Evolutionary conservation across 2,329 filamentous ascomycete species (phyloP).

Genomic region (Aschersonia sp.): DNA sequence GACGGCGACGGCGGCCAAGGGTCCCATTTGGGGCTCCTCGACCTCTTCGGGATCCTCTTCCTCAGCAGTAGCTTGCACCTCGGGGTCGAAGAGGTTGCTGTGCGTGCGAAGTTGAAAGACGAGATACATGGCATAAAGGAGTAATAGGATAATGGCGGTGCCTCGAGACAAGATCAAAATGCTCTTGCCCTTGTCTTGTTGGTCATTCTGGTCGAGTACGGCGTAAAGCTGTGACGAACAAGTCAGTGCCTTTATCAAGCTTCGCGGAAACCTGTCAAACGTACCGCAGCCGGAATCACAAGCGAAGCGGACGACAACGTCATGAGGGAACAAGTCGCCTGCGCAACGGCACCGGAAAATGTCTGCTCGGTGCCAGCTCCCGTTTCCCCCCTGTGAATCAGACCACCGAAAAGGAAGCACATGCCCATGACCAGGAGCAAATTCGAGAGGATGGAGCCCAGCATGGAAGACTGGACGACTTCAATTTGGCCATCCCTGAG

Average conservation of each 20-base stretch:
- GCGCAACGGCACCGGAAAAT: slow-evolving; percentile 65
- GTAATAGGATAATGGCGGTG: slow-evolving; percentile 59
- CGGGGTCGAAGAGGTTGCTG: slow-evolving; percentile 53
- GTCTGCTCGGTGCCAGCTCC: slow-evolving; percentile 50
- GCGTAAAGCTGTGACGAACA: slow-evolving; percentile 42
- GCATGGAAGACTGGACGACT: slow-evolving; percentile 96
- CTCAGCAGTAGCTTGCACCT: slow-evolving; percentile 29
- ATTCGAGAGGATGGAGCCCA: slow-evolving; percentile 90
- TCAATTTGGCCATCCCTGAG: slow-evolving; percentile 75
- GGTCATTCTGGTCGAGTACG: slow-evolving; percentile 35
- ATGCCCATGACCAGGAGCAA: slow-evolving; percentile 75
- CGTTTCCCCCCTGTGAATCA: slow-evolving; percentile 42
- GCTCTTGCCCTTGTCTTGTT: slow-evolving; percentile 30
- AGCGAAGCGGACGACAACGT: slow-evolving; percentile 62
- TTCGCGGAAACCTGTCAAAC: neutral
- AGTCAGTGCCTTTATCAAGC: neutral
- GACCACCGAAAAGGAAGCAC: slow-evolving; percentile 64
- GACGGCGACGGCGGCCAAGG: slow-evolving; percentile 48
- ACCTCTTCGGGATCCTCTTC: slow-evolving; percentile 15
- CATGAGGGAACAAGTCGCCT: slow-evolving; percentile 65
- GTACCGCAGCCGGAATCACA: slow-evolving; percentile 60
- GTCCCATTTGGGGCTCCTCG: slow-evolving; percentile 40
- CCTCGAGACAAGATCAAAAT: slow-evolving; percentile 62
- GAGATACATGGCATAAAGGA: slow-evolving; percentile 65
- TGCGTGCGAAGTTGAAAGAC: slow-evolving; percentile 68